phyloP scores from a whole-genome alignment of 768 basidiomycete species.

The Xerocomus spinulosus region DNA sequence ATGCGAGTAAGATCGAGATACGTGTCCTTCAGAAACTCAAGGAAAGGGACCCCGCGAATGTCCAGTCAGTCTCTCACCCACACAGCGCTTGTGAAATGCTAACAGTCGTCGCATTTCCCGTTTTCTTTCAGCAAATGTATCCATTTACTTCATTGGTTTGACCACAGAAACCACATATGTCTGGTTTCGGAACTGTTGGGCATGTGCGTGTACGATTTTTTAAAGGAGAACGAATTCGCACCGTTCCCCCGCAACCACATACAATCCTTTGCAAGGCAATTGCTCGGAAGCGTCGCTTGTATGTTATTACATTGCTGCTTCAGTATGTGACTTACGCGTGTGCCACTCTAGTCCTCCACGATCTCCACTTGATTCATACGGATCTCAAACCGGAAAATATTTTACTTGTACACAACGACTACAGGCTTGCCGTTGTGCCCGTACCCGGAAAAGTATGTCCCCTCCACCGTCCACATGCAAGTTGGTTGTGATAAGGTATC shows the following conservation, averaged over 20 bases:
- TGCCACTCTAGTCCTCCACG: constrained; percentile 70
- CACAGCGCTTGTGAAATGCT: constrained; percentile 19
- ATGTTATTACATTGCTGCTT: constrained; percentile 33
- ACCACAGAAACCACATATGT: constrained; percentile 96
- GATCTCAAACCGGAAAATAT: constrained; percentile 99
- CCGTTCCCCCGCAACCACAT: constrained; percentile 97
- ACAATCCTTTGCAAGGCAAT: constrained; percentile 88
- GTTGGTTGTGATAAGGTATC: constrained; percentile 11
- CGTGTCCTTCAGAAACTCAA: constrained; percentile 90
- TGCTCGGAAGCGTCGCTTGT: constrained; percentile 94
- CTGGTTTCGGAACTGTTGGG: constrained; percentile 93
- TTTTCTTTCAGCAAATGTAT: constrained; percentile 81
- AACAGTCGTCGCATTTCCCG: not conserved
- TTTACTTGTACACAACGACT: constrained; percentile 83
- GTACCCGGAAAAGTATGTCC: constrained; percentile 59
- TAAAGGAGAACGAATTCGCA: constrained; percentile 96
- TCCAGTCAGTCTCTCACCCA: constrained; percentile 58
- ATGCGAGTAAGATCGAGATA: constrained; percentile 97
- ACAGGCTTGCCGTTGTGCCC: constrained; percentile 53
- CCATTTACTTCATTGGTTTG: constrained; percentile 90
- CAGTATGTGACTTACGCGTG: not conserved
- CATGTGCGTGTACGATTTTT: constrained; percentile 97
- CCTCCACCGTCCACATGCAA: not conserved
- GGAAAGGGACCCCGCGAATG: constrained; percentile 81
- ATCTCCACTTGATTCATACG: constrained; percentile 89